These are phyloP conservation scores for Candida endomychidarum DNA, from an alignment of 805 yeast species.

Conservation along the genomic window DNA sequence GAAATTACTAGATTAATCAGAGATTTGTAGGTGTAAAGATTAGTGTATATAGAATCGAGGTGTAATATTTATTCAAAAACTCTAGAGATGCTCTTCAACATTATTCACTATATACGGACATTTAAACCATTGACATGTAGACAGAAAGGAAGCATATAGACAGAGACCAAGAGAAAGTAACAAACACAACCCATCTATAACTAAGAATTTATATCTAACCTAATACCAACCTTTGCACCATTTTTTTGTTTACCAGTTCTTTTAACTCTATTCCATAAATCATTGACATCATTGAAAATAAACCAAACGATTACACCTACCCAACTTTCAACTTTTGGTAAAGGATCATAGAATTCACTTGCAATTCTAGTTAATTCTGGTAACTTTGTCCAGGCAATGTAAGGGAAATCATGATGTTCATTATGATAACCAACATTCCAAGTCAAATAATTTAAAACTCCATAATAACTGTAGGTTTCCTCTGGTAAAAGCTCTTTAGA, in stretches of 20 bases:
- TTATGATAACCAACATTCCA: conserved; percentile 95
- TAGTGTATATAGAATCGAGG: conserved; percentile 12
- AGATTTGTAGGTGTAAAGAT: conserved; percentile 44
- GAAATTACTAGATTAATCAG: conserved; percentile 63
- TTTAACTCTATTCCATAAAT: conserved; percentile 80
- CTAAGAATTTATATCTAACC: conserved; percentile 14
- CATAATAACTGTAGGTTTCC: conserved; percentile 90
- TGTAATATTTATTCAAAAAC: neutral
- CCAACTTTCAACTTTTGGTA: conserved; percentile 82
- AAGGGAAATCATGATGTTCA: conserved; percentile 96
- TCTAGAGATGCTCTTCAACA: no score
- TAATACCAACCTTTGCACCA: conserved; percentile 27
- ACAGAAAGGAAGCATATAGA: no score
- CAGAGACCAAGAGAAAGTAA: no score
- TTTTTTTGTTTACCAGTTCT: conserved; percentile 45
- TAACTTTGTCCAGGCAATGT: conserved; percentile 83
- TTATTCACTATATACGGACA: no score
- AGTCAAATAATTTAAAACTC: conserved; percentile 69
- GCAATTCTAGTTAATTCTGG: conserved; percentile 67
- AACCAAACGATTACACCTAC: conserved; percentile 71
- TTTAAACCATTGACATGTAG: no score
- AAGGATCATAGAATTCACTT: conserved; percentile 74
- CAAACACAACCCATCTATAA: no score
- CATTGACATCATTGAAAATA: conserved; percentile 62
- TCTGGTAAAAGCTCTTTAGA: conserved; percentile 45